Evolutionary conservation across 2,329 filamentous ascomycete genomes (phyloP), one percentile per base, ranked within the genome.

Genomic region (Penicillium sp.): DNA sequence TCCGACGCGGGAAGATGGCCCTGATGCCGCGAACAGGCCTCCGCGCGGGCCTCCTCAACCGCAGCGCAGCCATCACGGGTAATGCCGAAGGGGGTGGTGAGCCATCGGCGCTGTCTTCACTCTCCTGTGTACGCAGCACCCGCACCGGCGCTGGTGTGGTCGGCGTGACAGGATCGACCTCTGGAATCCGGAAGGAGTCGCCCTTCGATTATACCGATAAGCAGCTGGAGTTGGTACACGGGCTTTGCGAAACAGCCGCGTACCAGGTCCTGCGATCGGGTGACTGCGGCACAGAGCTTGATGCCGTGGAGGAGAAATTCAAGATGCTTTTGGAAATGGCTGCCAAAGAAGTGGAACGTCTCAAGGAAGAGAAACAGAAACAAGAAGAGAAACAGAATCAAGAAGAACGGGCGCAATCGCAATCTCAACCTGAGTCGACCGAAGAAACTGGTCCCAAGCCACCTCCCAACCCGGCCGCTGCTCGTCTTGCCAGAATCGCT

Each of bases 191-290:
- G 63, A 74, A 84, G 47, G 84, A 87, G 49, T 78, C 83, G 49
- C 77, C 80, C 1, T 91, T 88, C 65, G 90, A 95, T 58, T 79
- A 84, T 37, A 80, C 91, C 1, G 91, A 96, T 67, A 89, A 88
- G 67, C 83, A 84, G 1, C 78, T 97, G 21, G 91, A 96, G 67
- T 83, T 84, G 57, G 88, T 90, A 4, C 91, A 96, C 69, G 82
- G 81, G 49, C 83, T 91, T 62, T 95, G 90, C 68, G 92, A 97
- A 74, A 86, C 86, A 47, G 92, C 89, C 2, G 92, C 92, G 0
- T 91, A 96, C 66, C 90, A 95, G 65, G 91, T 94, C 55, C 78
- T 97, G n/a, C 85, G 92, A 20, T 88, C 91, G 46, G 92, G 91
- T 9, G 88, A 94, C 64, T 96, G 92, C 71, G 81, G 78, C n/a